Conservation (phyloP, 345 rosid genomes). For the Moringa oleifera region DNA sequence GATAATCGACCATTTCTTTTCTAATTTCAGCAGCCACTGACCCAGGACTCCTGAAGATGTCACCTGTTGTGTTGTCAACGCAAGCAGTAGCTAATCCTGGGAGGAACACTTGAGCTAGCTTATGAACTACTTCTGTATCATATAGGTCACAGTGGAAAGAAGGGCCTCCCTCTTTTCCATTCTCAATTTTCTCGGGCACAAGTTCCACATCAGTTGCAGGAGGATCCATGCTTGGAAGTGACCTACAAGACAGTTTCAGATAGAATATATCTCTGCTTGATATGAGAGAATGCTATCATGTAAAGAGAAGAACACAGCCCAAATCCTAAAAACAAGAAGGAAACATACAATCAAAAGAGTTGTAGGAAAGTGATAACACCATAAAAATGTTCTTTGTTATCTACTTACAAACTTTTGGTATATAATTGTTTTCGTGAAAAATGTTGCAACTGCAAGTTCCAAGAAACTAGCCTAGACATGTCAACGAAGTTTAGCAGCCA, state of each 20-base stretch:
- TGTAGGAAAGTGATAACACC: neutral
- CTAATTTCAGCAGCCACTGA: conserved; percentile 74
- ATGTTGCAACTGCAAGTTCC: too few relatives aligned
- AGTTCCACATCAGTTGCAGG: conserved; percentile 38
- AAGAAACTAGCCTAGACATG: too few relatives aligned
- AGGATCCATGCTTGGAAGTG: conserved; percentile 34
- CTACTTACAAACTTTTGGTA: too few relatives aligned
- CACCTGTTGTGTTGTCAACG: conserved; percentile 86
- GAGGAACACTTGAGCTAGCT: conserved; percentile 53
- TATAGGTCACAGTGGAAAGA: conserved; percentile 55
- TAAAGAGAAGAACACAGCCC: neutral
- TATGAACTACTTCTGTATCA: conserved; percentile 59
- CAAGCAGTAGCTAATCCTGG: conserved; percentile 81
- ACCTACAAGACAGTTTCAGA: conserved; percentile 5
- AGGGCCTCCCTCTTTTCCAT: conserved; percentile 46
- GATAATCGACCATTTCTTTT: conserved; percentile 63
- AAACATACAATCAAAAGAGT: neutral
- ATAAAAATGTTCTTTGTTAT: too few relatives aligned
- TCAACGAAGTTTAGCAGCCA: too few relatives aligned
- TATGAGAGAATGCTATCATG: neutral
- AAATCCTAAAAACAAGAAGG: neutral
- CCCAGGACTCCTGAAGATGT: conserved; percentile 58
- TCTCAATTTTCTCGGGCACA: conserved; percentile 46
- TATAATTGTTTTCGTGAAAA: too few relatives aligned
- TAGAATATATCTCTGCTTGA: neutral